Conservation (phyloP, 2,329 filamentous ascomycete genomes). For the Cytospora chrysosperma region DNA sequence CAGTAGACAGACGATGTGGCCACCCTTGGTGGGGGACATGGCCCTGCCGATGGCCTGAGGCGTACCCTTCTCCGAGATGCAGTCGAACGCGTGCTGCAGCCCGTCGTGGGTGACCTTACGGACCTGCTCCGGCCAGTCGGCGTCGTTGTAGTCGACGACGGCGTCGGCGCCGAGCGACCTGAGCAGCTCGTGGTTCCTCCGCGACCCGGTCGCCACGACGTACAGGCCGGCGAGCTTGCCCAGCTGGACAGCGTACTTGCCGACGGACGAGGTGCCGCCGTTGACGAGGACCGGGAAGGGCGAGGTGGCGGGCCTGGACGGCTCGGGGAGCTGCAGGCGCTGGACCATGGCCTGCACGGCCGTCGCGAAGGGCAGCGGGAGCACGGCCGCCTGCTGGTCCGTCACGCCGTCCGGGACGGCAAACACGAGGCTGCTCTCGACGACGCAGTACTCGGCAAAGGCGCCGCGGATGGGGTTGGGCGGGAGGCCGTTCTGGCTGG, state of each 20-base stretch:
- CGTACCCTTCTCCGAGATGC: constrained; percentile 31
- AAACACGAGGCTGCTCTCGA: constrained; percentile 32
- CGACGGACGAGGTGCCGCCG: constrained; percentile 23
- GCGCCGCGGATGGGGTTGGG: constrained; percentile 27
- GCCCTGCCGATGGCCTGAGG: constrained; percentile 27
- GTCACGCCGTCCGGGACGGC: constrained; percentile 31
- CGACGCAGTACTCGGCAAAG: constrained; percentile 33
- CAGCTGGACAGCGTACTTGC: constrained; percentile 24
- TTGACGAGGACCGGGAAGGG: constrained; percentile 32
- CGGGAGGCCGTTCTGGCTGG: constrained; percentile 21
- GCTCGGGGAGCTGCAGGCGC: constrained; percentile 33
- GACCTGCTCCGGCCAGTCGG: constrained; percentile 44
- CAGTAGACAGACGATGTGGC: constrained; percentile 23
- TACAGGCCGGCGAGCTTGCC: constrained; percentile 24
- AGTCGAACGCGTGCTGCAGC: constrained; percentile 33
- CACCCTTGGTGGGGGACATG: constrained; percentile 34
- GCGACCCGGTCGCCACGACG: constrained; percentile 25
- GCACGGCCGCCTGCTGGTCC: constrained; percentile 30
- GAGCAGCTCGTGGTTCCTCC: constrained; percentile 23
- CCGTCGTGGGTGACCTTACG: constrained; percentile 64
- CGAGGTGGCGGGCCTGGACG: constrained; percentile 31
- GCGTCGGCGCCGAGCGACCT: constrained; percentile 23
- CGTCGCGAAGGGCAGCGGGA: constrained; percentile 43
- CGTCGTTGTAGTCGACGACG: constrained; percentile 28
- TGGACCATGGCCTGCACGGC: constrained; percentile 39